A percentile compares a stretch with the other conserved stretches of the same genome.
phyloP scores from a whole-genome alignment of 2,329 filamentous ascomycete species.

The Cercospora berteroae region DNA sequence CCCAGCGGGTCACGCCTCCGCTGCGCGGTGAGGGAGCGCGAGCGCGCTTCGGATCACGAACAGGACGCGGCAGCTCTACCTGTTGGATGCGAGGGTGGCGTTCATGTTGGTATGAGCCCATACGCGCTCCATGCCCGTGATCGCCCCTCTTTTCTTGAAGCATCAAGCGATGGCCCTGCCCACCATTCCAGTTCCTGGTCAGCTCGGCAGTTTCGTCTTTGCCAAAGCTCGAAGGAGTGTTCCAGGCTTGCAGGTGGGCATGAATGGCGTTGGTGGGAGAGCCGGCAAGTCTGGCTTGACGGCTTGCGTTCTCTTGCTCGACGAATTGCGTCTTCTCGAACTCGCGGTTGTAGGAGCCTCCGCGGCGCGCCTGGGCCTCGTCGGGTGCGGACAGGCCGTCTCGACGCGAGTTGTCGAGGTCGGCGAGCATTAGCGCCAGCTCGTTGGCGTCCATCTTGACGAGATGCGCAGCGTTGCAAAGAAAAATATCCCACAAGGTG shows the following conservation, averaged over 20 bases:
- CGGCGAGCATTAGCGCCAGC: conserved; percentile 27
- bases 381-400: conserved; percentile 26
- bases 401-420: conserved; percentile 27
- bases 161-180: conserved; percentile 25
- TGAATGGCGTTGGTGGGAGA: neutral
- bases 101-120: neutral
- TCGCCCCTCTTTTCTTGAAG: neutral
- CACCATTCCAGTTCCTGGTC: conserved; percentile 16
- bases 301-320: neutral
- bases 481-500: neutral
- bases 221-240: conserved; percentile 16
- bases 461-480: neutral
- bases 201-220: conserved; percentile 15
- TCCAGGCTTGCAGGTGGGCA: conserved; percentile 11
- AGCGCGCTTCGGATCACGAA: neutral
- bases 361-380: neutral
- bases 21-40: conserved; percentile 11
- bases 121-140: neutral
- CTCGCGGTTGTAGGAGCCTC: neutral
- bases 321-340: neutral
- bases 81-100: neutral
- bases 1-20: neutral
- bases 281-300: neutral
- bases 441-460: conserved; percentile 10
- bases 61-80: neutral